These are phyloP conservation scores for Auricularia heimuer DNA, from an alignment of 768 basidiomycete genomes.

Conservation along the genomic window DNA sequence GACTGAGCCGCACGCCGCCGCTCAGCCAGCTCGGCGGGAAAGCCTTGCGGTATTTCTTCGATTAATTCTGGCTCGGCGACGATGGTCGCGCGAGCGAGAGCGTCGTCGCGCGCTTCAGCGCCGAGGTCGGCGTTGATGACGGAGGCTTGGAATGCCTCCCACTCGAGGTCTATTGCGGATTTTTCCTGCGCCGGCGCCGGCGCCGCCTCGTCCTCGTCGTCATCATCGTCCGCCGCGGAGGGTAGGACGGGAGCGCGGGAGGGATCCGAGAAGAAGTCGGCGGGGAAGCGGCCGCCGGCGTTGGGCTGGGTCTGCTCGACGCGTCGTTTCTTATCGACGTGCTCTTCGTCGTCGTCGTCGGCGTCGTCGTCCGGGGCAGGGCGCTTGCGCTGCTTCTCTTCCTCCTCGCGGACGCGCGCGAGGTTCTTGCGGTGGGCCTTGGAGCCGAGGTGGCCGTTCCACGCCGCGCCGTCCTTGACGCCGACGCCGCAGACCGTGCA, in stretches of 20 bases:
- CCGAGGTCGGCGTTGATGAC: conserved; percentile 33
- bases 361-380: conserved; percentile 26
- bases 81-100: conserved; percentile 62
- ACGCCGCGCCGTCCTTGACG: conserved; percentile 73
- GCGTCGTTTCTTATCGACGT: conserved; percentile 7
- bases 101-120: conserved; percentile 26
- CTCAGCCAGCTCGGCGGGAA: conserved; percentile 24
- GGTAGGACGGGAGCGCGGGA: conserved; percentile 31
- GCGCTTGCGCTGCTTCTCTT: conserved; percentile 29
- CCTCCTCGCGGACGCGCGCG: conserved; percentile 46
- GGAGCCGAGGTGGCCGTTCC: conserved; percentile 79
- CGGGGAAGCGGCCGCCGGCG: conserved; percentile 34
- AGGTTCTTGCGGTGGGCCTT: conserved; percentile 67
- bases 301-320: conserved; percentile 6
- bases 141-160: conserved; percentile 59
- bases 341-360: conserved; percentile 13
- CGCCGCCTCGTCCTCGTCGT: conserved; percentile 32
- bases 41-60: conserved; percentile 36
- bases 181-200: conserved; percentile 15
- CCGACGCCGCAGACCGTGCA: conserved; percentile 52
- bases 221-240: conserved; percentile 18
- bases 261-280: conserved; percentile 77
- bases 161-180: conserved; percentile 54
- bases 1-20: background rate
- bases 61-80: conserved; percentile 56